Evolutionary conservation across 208 protist genomes (phyloP), one percentile per base, ranked within the genome.

Genomic region (Acanthamoeba healyi): DNA sequence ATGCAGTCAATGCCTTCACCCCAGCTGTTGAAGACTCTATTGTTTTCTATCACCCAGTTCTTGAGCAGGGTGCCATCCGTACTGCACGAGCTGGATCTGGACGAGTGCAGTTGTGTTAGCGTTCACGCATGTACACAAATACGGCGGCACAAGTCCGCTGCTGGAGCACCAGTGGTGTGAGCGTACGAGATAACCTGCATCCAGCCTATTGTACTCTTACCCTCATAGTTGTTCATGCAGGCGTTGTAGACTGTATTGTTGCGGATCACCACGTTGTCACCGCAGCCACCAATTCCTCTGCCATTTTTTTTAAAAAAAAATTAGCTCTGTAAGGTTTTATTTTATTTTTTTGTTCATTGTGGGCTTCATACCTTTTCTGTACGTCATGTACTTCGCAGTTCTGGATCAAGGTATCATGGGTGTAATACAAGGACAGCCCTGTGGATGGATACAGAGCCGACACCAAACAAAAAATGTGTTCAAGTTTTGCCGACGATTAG

Each of bases 1-100:
- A 79, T 79, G 70, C 70, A 79, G 70, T 79, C 70, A 38, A 79
- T 44, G 70, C 70, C 70, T 24, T 79, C 70, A 1, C 70, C 70
- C 29, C 36, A 79, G 36, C 70, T 79, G 70, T 44, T 79, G 70
- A 32, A 44, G 36, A 79, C 32, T 0, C 4, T 79, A 38, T 79
- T 79, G 70, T 79, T 26, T 17, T 79, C 19, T 4, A 79, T 49
- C 36, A 29, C 26, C 70, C 70, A 79, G 36, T 79, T 79, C 26
- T 34, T 70, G 14, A 70, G 14, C 7, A 19, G 6, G 10, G 61
- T 70, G 14, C 7, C 29, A 5, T 70, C n/a, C 14, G 61, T 29
- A 34, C 22, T 34, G 29, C 61, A 70, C 5, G 61, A 7, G 61
- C n/a, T 24, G 61, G 14, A 70, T 70, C 61, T 70, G 61, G 29